Conservation (phyloP, 169 alveolate species). For the Perkinsus marinus region DNA sequence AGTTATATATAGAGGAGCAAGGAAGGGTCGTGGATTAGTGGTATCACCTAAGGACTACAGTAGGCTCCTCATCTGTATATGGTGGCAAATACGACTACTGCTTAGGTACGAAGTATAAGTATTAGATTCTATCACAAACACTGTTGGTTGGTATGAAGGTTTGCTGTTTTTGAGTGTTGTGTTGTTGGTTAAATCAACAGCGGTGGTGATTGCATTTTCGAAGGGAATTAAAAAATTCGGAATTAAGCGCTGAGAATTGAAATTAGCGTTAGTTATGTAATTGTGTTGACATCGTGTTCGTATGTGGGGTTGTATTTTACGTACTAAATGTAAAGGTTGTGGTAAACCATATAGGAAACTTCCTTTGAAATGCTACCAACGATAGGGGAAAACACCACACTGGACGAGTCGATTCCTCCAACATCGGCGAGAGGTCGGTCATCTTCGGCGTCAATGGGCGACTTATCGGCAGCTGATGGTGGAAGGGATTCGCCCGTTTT, state of each 20-base stretch:
- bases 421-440: neutral
- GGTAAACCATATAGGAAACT: too few species aligned
- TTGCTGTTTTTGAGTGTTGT: too few species aligned
- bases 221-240: too few species aligned
- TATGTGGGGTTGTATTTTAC: too few species aligned
- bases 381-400: neutral
- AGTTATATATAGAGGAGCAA: conserved; percentile 90
- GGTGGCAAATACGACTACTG: neutral
- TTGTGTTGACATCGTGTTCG: too few species aligned
- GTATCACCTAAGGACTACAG: conserved; percentile 85
- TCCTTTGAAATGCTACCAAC: neutral
- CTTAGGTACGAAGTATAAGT: neutral
- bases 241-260: too few species aligned
- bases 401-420: neutral
- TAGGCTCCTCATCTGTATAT: conserved; percentile 25
- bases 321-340: too few species aligned
- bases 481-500: neutral
- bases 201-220: too few species aligned
- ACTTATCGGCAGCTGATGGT: neutral
- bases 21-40: conserved; percentile 93
- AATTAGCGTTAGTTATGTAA: too few species aligned
- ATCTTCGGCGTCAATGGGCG: neutral
- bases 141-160: neutral
- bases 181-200: too few species aligned
- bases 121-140: neutral